Percentiles rank a stretch among this genome's conserved stretches.
Evolutionary conservation across 2,329 filamentous ascomycete species (phyloP).

Genomic region (Colletotrichum chrysophilum): DNA sequence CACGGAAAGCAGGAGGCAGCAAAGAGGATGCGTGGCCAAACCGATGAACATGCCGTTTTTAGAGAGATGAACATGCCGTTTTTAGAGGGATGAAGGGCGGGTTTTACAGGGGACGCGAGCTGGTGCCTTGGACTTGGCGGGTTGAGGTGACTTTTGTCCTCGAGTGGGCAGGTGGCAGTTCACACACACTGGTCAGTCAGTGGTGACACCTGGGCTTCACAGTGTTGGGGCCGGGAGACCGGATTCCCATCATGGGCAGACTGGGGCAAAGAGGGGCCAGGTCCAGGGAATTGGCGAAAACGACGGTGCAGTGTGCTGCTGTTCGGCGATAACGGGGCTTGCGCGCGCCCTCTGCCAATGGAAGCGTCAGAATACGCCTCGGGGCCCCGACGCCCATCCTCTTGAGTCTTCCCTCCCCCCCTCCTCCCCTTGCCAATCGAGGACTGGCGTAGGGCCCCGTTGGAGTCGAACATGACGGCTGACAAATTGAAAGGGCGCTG

Average conservation of each 20-base stretch:
- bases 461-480: slow-evolving; percentile 6
- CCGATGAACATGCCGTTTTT: neutral
- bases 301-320: neutral
- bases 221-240: neutral
- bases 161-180: neutral
- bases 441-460: neutral
- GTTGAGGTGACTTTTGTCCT: neutral
- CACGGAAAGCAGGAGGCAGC: neutral
- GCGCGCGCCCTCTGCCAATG: neutral
- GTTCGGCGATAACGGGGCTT: neutral
- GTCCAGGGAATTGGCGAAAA: neutral
- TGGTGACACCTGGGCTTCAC: neutral
- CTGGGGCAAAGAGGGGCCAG: neutral
- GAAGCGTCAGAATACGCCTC: neutral
- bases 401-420: neutral
- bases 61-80: neutral
- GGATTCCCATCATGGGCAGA: neutral
- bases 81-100: neutral
- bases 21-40: slow-evolving; percentile 11
- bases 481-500: slow-evolving; percentile 23
- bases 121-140: neutral
- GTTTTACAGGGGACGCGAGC: slow-evolving; percentile 1
- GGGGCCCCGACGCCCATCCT: neutral
- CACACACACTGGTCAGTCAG: neutral
- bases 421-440: slow-evolving; percentile 1